Conservation (phyloP, 768 basidiomycete species). For the Leccinum incarnatum region DNA sequence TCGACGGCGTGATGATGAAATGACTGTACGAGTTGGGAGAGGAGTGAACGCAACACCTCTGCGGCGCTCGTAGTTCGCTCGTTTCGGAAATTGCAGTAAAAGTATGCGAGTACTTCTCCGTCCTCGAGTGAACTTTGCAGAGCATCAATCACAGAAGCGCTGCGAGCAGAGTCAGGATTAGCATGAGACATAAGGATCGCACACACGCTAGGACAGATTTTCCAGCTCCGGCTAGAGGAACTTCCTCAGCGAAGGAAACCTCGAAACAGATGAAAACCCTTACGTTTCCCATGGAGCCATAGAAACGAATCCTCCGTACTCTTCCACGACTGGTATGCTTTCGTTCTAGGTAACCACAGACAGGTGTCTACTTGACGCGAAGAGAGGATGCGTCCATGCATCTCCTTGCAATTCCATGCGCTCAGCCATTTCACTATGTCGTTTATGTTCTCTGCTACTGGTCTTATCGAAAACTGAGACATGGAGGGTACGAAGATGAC, state of each 20-base stretch:
- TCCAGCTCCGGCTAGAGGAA: slow-evolving; percentile 10
- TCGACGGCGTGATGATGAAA: not conserved
- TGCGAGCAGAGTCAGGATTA: not conserved
- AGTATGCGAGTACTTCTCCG: slow-evolving; percentile 6
- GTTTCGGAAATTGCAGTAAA: slow-evolving; percentile 22
- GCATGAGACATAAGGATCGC: fast-evolving
- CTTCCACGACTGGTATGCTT: slow-evolving; percentile 6
- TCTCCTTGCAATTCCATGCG: slow-evolving; percentile 5
- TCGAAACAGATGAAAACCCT: not conserved
- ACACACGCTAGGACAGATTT: slow-evolving; percentile 18
- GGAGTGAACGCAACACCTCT: slow-evolving; percentile 16
- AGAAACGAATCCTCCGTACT: not conserved
- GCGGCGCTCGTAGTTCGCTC: slow-evolving; percentile 6
- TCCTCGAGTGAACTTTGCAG: not conserved
- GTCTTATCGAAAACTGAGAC: not conserved
- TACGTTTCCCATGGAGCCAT: slow-evolving; percentile 20
- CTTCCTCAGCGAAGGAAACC: not conserved
- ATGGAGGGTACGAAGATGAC: not conserved
- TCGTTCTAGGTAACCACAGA: slow-evolving; percentile 7
- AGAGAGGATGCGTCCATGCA: not conserved
- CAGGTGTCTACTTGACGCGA: slow-evolving; percentile 11
- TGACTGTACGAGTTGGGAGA: slow-evolving; percentile 14
- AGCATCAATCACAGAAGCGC: slow-evolving; percentile 14
- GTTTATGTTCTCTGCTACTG: slow-evolving; percentile 1
- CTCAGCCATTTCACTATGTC: slow-evolving; percentile 1